Evolutionary conservation across 2,329 filamentous ascomycete genomes (phyloP).

Genomic region (Colletotrichum neosansevieriae): DNA sequence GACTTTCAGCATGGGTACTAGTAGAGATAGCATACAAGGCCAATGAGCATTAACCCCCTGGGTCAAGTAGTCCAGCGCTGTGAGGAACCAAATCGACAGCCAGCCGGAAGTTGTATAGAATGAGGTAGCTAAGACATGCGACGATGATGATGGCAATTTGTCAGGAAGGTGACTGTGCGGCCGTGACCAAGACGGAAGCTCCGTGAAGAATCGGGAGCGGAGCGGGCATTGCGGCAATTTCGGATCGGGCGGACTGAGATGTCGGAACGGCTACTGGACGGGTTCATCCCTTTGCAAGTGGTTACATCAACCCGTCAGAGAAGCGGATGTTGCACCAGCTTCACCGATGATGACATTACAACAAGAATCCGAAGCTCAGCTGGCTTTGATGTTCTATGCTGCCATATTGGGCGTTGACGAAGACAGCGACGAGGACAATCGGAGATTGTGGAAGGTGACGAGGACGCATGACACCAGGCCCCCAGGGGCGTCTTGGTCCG

Average conservation of each 20-base stretch:
- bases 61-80: no score
- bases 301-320: no score
- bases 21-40: constrained; percentile 31
- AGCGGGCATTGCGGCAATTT: background rate
- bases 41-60: constrained; percentile 1
- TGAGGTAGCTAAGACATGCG: background rate
- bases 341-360: no score
- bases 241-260: background rate
- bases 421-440: background rate
- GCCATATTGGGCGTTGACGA: no score
- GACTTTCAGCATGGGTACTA: constrained; percentile 2
- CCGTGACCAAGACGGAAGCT: constrained; percentile 32
- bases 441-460: background rate
- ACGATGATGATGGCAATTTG: background rate
- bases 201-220: constrained; percentile 23
- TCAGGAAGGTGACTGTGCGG: background rate
- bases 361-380: no score
- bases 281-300: no score
- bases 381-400: no score
- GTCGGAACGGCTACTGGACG: no score
- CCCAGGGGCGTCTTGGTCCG: no score
- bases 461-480: background rate
- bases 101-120: no score
- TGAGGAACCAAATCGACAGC: no score
- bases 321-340: no score